These are phyloP conservation scores for Trichoderma cornu-damae DNA, from an alignment of 2,329 filamentous ascomycete genomes.

Conservation along the genomic window DNA sequence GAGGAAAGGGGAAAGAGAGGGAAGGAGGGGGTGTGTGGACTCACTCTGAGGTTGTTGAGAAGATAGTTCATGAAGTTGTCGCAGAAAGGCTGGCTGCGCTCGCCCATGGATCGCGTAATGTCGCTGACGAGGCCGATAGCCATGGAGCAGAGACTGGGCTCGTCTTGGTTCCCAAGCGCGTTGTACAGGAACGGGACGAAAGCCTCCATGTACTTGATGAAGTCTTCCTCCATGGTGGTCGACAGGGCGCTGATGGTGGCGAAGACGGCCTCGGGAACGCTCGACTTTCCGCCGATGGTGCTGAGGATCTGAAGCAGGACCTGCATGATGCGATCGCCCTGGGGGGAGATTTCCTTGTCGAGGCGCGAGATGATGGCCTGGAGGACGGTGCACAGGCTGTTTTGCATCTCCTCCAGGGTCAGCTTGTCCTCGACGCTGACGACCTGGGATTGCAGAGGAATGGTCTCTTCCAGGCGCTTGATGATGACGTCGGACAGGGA, in stretches of 20 bases:
- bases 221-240: constrained; percentile 85
- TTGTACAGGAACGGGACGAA: constrained; percentile 92
- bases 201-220: constrained; percentile 94
- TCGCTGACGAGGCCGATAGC: constrained; percentile 96
- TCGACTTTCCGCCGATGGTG: constrained; percentile 77
- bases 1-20: too few species aligned
- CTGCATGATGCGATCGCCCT: constrained; percentile 92
- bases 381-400: constrained; percentile 84
- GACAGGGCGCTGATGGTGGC: constrained; percentile 88
- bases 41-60: constrained; percentile 79
- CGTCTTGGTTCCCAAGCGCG: constrained; percentile 91
- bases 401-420: constrained; percentile 95
- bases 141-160: constrained; percentile 90
- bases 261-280: constrained; percentile 90
- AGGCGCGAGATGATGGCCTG: constrained; percentile 87
- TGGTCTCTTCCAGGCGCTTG: constrained; percentile 82
- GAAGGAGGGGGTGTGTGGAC: too few species aligned
- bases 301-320: constrained; percentile 74
- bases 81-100: constrained; percentile 89
- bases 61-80: constrained; percentile 98
- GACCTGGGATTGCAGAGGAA: constrained; percentile 85
- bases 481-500: constrained; percentile 82
- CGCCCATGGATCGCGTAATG: constrained; percentile 84
- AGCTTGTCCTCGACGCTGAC: constrained; percentile 96
- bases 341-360: constrained; percentile 83